Evolutionary conservation across 73 alveolate species (phyloP), one percentile per base, ranked within the genome.

Genomic region (Paramecium biaurelia): DNA sequence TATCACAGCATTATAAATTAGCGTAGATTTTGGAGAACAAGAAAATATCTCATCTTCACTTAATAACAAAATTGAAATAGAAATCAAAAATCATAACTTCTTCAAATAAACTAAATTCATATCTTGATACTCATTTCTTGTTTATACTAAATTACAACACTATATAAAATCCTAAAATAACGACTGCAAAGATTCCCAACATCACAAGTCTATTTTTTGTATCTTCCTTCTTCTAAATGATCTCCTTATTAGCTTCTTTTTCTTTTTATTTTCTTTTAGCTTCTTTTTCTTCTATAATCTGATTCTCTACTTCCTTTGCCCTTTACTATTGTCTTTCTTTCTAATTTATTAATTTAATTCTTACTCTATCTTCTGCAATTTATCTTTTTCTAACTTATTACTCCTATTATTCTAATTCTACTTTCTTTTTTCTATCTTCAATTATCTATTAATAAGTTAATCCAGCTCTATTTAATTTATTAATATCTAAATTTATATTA

Each of bases 61-160:
- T 0, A n/a, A 53, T 18, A 53, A 53, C 32, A 53, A 53, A 53
- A 63, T 63, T 2, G 84, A 63, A 32, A 7, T 30, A 63, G 84
- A 63, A 63, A 63, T 63, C 21, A 63, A 63, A 8, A 63, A 63
- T 18, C 84, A 63, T 32, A 63, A 63, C 84, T 63, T 63, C 45
- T 63, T 63, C 10, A 30, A 63, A 63, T 63, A 63, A 32, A 63
- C 84, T 32, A 63, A 63, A 63, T 63, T 63, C 84, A 12, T 63
- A 26, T 63, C 84, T 63, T 63, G 84, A 63, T 63, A 53, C 84
- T 63, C 84, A 63, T 63, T 63, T 63, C 24, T 63, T 63, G 53
- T 63, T 72, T 72, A 72, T 72, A 72, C 59, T 72, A 20, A 38
- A 72, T 42, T 72, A 32, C 59, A 72, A 38, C 21, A 72, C 32